Base-by-base conservation (phyloP, 1,284 basidiomycete species). In the Pisolithus thermaeus region DNA sequence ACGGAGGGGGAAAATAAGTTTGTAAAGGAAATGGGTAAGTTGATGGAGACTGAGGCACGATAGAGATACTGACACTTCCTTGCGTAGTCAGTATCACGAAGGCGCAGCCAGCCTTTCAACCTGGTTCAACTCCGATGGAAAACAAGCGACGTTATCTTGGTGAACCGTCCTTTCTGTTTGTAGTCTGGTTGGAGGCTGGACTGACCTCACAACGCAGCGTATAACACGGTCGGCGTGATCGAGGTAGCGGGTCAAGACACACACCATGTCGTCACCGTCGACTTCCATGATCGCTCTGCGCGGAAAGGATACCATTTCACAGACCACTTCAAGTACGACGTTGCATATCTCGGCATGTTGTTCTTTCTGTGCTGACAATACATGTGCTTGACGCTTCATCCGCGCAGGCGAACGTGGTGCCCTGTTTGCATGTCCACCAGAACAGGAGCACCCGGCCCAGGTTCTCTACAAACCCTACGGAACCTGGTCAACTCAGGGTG, bases 141-240 rank as follows among this genome's bases (percentile, higher is more conserved):
- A 81, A 84, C 55, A 91, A 88, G 71, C 92, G 92, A 64, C 80
- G 92, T 39, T 97, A 94, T 65, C 80, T 98, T 4, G 88, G 93
- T 94, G 59, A 39, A 81, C 63, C 14, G 23, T 30, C n/a, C 16
- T 23, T 41, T 41, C 20, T 27, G 9, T 23, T 5, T 30, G 22
- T 14, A n/a, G 25, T 23, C n/a, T 12, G 18, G 7, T 16, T 7
- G 27, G 12, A 7, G n/a, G 25, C 1, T 30, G 4, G 14, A n/a
- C 23, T 43, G 27, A 43, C 42, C 23, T 18, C 23, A 1, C 7
- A 23, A 28, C 27, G 16, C 30, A 90, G 94, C 92, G 0, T 95
- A 93, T 68, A 98, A 97, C 66, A 87, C 90, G 79, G 77, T 97
- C 53, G 97, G 97, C 16, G 87, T 90, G 35, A 89, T 99, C 49